Conservation (phyloP, 768 basidiomycete species). For the Trametes cubensis region DNA sequence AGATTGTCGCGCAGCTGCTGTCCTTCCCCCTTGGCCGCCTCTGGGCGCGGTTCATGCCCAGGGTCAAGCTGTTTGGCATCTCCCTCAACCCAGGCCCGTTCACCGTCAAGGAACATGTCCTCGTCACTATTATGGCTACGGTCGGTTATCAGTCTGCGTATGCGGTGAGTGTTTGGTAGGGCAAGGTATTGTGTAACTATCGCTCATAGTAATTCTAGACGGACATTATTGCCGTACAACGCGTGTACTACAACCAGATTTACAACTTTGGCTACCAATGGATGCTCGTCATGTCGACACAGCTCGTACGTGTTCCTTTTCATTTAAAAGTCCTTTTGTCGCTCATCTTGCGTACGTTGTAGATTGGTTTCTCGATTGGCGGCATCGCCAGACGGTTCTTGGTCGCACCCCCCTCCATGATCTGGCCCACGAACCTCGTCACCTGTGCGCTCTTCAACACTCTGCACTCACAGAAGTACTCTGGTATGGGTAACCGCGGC, state of each 20-base stretch:
- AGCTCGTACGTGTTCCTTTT: slow-evolving; percentile 14
- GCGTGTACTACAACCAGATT: slow-evolving; percentile 46
- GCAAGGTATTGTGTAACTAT: background rate
- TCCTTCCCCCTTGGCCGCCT: slow-evolving; percentile 65
- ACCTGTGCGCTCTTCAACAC: slow-evolving; percentile 51
- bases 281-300: slow-evolving; percentile 46
- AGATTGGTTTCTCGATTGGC: slow-evolving; percentile 47
- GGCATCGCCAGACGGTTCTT: slow-evolving; percentile 49
- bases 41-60: slow-evolving; percentile 59
- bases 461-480: slow-evolving; percentile 40
- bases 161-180: slow-evolving; percentile 27
- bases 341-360: background rate
- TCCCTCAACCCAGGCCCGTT: slow-evolving; percentile 70
- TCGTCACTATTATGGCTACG: slow-evolving; percentile 47
- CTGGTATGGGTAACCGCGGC: slow-evolving; percentile 46
- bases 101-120: slow-evolving; percentile 73
- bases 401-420: slow-evolving; percentile 47
- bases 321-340: no score
- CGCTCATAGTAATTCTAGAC: slow-evolving; percentile 29
- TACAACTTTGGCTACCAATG: slow-evolving; percentile 43
- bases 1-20: slow-evolving; percentile 68
- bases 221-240: slow-evolving; percentile 50
- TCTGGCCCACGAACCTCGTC: slow-evolving; percentile 49
- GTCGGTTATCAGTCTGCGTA: slow-evolving; percentile 39
- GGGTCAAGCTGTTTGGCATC: slow-evolving; percentile 53